Evolutionary conservation across 257 asterid species (phyloP), one percentile per base, ranked within the genome.

Genomic region (Solanum medicagineum): DNA sequence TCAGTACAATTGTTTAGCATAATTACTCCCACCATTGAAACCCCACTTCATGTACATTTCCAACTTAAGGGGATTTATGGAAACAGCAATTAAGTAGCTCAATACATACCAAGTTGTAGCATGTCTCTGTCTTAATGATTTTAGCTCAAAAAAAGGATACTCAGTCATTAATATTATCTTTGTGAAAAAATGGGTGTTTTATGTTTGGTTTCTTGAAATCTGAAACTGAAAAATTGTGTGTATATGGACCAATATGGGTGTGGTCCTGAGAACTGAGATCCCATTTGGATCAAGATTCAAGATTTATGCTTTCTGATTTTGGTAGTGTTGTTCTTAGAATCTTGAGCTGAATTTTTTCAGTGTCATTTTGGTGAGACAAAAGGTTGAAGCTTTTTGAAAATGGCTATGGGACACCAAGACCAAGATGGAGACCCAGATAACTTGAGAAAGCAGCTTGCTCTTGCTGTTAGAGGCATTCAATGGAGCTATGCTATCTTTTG

Each of bases 401-500:
- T 94, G 97, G 94, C 91, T 49, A 86, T 85, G 75, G 92, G 84
- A 14, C 87, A 71, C 82, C 90, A 90, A 85, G 85, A 69, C 85
- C 91, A 81, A 81, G 83, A 80, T 80, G 92, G 81, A 57, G 89
- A 84, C 16, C 87, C 89, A 68, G 83, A 86, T 36, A 92, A 87
- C 87, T 89, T 94, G 29, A 94, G 93, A 88, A 91, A 86, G 80
- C 90, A 90, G 83, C 96, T 95, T 88, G 97, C 96, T 86, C 85
- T 92, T 86, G 94, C 97, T 88, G 93, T 92, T 77, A 93, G 92
- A 92, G 91, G 91, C 87, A 93, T 95, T 86, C 96, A 94, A 68
- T 95, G 99, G 99, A 93, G 96, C 89, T 95, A 95, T 92, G 98
- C 93, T 29, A 92, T 95, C 36, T 94, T 93, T 91, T 95, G 99